Percentiles rank a stretch among this genome's conserved stretches.
Evolutionary conservation across 169 alveolate species (phyloP).

Genomic region (Eimeria falciformis): DNA sequence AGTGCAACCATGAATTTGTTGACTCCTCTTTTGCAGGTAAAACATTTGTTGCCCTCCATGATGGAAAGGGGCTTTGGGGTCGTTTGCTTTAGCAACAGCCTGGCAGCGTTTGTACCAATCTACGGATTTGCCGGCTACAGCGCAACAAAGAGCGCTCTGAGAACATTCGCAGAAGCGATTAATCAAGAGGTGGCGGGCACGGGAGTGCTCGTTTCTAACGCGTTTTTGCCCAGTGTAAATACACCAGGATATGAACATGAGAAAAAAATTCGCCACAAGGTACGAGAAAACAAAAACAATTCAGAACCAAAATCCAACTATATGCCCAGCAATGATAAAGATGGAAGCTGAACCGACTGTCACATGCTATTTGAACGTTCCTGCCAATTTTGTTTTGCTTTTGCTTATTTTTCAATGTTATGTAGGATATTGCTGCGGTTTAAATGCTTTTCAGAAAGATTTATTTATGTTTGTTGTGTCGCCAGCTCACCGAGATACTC

Average conservation of each 20-base stretch:
- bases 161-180: conserved; percentile 70
- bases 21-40: conserved; percentile 63
- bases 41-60: conserved; percentile 75
- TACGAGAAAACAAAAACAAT: background rate
- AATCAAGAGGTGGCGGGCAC: conserved; percentile 75
- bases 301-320: too few relatives aligned
- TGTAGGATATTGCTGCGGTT: background rate
- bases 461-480: background rate
- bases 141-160: conserved; percentile 75
- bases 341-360: background rate
- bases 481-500: conserved; percentile 65
- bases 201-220: conserved; percentile 72
- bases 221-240: conserved; percentile 73
- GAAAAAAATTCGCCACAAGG: conserved; percentile 74
- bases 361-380: background rate
- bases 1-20: conserved; percentile 47
- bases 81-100: conserved; percentile 73
- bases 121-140: conserved; percentile 76
- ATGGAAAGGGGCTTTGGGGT: conserved; percentile 58
- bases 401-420: background rate
- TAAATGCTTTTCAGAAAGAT: background rate
- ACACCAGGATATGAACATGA: conserved; percentile 77
- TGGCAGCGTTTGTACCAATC: conserved; percentile 75
- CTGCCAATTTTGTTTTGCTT: background rate
- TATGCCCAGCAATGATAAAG: too few relatives aligned